phyloP scores from a whole-genome alignment of 1,284 basidiomycete genomes.

The Microbotryum violaceum region DNA sequence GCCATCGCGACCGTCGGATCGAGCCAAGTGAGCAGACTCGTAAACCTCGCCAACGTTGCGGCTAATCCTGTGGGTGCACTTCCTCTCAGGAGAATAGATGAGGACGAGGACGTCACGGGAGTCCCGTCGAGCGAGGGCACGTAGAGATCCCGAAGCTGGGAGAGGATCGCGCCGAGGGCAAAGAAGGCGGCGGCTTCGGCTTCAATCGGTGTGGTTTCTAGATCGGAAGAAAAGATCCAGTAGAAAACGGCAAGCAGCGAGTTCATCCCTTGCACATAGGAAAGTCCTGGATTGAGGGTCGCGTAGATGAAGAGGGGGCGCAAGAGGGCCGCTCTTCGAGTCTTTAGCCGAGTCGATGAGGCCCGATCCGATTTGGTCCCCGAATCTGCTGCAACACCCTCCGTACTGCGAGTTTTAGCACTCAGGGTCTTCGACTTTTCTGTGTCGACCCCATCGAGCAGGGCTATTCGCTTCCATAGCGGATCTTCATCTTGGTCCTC shows the following conservation, averaged over 20 bases:
- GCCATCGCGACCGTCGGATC: constrained; percentile 20
- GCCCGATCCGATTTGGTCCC: not conserved
- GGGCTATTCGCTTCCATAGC: constrained; percentile 13
- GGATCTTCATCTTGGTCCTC: not conserved
- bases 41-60: constrained; percentile 17
- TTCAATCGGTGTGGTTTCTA: not conserved
- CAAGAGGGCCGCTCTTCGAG: constrained; percentile 18
- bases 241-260: constrained; percentile 8
- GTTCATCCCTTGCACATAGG: constrained; percentile 32
- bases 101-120: too few species aligned
- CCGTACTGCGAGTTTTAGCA: not conserved
- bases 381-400: not conserved
- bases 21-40: constrained; percentile 15
- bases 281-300: constrained; percentile 27
- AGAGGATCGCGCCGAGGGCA: constrained; percentile 21
- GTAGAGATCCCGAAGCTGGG: constrained; percentile 28
- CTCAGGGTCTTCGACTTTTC: not conserved
- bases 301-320: constrained; percentile 29
- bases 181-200: constrained; percentile 26
- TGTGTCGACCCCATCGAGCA: constrained; percentile 7
- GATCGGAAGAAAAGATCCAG: not conserved
- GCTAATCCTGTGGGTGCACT: constrained; percentile 9
- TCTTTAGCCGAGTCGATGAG: not conserved
- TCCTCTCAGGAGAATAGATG: not conserved
- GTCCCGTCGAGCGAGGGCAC: constrained; percentile 15